These are phyloP conservation scores for Pleurotus citrinopileatus DNA, from an alignment of 768 basidiomycete genomes.

Conservation along the genomic window DNA sequence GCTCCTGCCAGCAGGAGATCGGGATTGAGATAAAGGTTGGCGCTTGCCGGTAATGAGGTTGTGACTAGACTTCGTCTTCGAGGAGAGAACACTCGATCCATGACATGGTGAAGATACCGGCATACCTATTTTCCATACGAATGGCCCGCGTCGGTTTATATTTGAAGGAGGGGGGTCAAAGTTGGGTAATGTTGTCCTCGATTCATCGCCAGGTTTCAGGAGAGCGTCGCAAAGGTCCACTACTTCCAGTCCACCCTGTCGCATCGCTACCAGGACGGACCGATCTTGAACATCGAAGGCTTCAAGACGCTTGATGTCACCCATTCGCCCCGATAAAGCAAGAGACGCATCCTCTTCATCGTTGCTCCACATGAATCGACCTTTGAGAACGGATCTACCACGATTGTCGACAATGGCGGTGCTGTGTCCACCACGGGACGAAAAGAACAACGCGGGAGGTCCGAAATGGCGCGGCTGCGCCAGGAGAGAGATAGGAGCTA, in stretches of 20 bases:
- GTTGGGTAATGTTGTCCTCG: conserved; percentile 67
- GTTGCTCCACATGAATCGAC: conserved; percentile 74
- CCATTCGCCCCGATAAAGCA: conserved; percentile 48
- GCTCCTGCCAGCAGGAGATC: conserved; percentile 42
- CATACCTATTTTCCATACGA: conserved; percentile 81
- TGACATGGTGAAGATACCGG: conserved; percentile 47
- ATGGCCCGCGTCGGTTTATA: conserved; percentile 68
- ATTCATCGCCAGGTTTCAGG: conserved; percentile 76
- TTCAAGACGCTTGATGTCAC: conserved; percentile 81
- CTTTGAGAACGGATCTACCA: conserved; percentile 80
- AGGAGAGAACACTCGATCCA: conserved; percentile 35
- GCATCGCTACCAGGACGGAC: conserved; percentile 80
- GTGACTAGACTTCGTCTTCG: conserved; percentile 37
- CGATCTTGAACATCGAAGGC: conserved; percentile 76
- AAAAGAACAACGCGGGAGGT: conserved; percentile 83
- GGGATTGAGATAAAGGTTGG: conserved; percentile 41
- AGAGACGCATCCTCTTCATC: conserved; percentile 54
- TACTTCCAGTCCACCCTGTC: conserved; percentile 82
- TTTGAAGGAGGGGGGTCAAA: conserved; percentile 61
- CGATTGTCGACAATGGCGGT: conserved; percentile 86
- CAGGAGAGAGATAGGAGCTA: conserved; percentile 73
- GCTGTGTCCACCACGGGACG: conserved; percentile 87
- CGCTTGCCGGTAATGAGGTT: conserved; percentile 41
- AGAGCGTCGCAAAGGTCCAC: conserved; percentile 80
- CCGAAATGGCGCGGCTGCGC: conserved; percentile 81